Base-by-base conservation (phyloP, 352 stramenopile genomes). In the Elongisporangium anandrum region DNA sequence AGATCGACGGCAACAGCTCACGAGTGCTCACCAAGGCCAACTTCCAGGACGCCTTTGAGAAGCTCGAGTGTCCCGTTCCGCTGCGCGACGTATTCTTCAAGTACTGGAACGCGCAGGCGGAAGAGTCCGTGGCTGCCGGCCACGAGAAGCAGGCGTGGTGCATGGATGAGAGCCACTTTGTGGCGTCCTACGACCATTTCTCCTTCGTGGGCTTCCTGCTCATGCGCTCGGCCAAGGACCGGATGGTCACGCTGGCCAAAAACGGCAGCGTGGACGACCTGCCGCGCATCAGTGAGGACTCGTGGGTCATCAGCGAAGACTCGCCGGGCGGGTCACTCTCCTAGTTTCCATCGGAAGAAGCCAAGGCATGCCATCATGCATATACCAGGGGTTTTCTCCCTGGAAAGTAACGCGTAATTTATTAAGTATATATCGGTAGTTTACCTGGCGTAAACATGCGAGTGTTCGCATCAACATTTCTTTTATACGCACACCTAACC, bases 141-240 rank as follows among this genome's bases (percentile, higher is more conserved):
- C 19, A 24, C 9, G 57, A 60, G 20, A n/a, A 41, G 9, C 50
- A 45, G 2, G 52, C 72, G 17, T 82, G 68, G 73, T 41, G 66
- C 48, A 70, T 87, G 39, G 70, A 80, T 41, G 62, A 81, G 61
- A 54, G 38, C 34, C 56, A 71, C 39, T 87, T 91, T 54, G 67
- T 65, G 16, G 63, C 56, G 1, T 58, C 89, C 3, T 73, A 87
- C 23, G 64, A 68, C 10, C 74, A 82, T 34, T 86, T 87, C 56
- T 77, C 76, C 20, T 91, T 91, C 65, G 64, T 91, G 16, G 72
- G 69, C n/a, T 72, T 72, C 23, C 74, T 91, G 2, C 88, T 91
- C 56, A 57, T 91, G 47, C 73, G 75, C 13, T 87, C 77, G 39
- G 79, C 77, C 22, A 85, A 85, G 50, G 80, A 82, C 57, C 88